Percentiles rank a stretch among this genome's conserved stretches.
Conservation (phyloP, 306 rosid species). For the Astragalus membranaceus region DNA sequence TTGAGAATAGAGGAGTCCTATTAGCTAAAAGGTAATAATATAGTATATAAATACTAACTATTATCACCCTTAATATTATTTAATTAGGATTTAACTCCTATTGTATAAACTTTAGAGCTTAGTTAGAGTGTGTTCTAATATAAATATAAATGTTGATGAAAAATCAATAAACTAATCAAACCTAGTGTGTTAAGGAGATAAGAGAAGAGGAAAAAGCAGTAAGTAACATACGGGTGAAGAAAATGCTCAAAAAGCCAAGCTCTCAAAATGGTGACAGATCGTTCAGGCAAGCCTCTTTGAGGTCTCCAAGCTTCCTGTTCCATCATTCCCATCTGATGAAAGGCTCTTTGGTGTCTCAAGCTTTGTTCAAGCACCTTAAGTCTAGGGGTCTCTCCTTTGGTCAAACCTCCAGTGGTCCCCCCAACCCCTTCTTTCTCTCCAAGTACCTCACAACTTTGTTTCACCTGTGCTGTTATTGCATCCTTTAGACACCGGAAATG, state of each 20-base stretch:
- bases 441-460: conserved; percentile 64
- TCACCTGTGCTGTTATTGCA: conserved; percentile 58
- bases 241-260: conserved; percentile 99
- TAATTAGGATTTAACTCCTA: too few relatives aligned
- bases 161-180: too few relatives aligned
- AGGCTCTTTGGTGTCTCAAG: conserved; percentile 87
- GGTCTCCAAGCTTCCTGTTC: conserved; percentile 99
- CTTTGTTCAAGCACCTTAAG: conserved; percentile 79
- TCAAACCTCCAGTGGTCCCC: conserved; percentile 39
- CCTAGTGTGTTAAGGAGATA: neutral
- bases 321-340: conserved; percentile 95
- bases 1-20: too few relatives aligned
- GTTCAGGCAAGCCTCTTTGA: conserved; percentile 94
- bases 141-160: too few relatives aligned
- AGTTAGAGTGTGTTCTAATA: too few relatives aligned
- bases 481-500: conserved; percentile 96
- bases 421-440: conserved; percentile 91
- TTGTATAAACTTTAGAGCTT: too few relatives aligned
- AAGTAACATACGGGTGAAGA: conserved; percentile 83
- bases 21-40: too few relatives aligned
- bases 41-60: too few relatives aligned
- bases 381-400: conserved; percentile 98
- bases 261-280: conserved; percentile 91
- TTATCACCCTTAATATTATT: too few relatives aligned
- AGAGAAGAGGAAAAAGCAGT: neutral